Evolutionary conservation across 345 rosid genomes (phyloP).

Genomic region (Camelina hispida): DNA sequence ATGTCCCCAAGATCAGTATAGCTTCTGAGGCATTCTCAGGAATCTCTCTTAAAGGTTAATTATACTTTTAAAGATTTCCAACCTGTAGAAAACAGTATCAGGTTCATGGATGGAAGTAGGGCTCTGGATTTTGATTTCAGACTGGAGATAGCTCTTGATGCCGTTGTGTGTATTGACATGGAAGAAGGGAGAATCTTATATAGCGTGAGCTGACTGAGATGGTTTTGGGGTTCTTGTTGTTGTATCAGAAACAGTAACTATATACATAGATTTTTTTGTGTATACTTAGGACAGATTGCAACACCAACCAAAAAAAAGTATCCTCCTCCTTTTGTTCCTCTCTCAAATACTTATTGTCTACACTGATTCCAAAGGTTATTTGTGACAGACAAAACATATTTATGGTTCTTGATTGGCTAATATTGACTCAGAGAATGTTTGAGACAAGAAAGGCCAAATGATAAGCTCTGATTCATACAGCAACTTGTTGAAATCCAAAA

Average conservation of each 20-base stretch:
- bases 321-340: slow-evolving; percentile 1
- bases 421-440: no score
- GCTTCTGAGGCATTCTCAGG: slow-evolving; percentile 3
- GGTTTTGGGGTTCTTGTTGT: neutral
- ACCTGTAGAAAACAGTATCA: slow-evolving; percentile 34
- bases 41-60: slow-evolving; percentile 20
- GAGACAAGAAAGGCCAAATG: no score
- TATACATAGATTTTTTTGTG: slow-evolving; percentile 43
- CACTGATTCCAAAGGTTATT: slow-evolving; percentile 21
- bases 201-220: slow-evolving; percentile 31
- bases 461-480: neutral
- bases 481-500: neutral
- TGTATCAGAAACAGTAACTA: slow-evolving; percentile 35
- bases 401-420: neutral
- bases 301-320: slow-evolving; percentile 15
- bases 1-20: slow-evolving; percentile 49
- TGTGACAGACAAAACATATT: slow-evolving; percentile 11
- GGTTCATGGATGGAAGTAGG: slow-evolving; percentile 38
- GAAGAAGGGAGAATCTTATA: slow-evolving; percentile 22
- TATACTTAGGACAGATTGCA: slow-evolving; percentile 41
- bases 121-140: slow-evolving; percentile 34
- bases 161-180: slow-evolving; percentile 21
- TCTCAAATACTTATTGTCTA: neutral
- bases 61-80: slow-evolving; percentile 7
- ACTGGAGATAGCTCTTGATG: slow-evolving; percentile 24